Evolutionary conservation across 179 eudicot genomes (phyloP), one percentile per base, ranked within the genome.

Genomic region (Carnegiea gigantea): DNA sequence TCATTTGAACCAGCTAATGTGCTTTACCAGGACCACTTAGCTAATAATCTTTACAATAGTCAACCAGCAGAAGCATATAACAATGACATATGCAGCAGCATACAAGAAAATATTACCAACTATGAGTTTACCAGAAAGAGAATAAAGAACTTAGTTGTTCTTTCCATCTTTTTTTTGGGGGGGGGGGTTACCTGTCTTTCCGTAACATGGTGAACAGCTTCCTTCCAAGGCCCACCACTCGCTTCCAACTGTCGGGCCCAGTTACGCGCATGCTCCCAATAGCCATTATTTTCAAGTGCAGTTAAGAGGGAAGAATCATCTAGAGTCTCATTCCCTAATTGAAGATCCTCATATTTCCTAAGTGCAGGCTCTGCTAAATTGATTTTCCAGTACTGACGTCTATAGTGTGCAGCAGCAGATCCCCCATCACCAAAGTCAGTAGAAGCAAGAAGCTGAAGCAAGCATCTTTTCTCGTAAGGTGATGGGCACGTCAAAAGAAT

Each of bases 221-320:
- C 90, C 80, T 91, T 94, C 95, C 97, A 94, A 71, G 91, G 84
- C 75, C 91, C 93, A 74, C 91, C 97, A 88, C 86, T 92, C 65
- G 93, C 93, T 87, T 96, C 98, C 89, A 96, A 85, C 82, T 94
- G 95, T 81, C 86, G 87, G 70, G 99, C 95, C 97, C 98, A 96
- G 81, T 80, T 92, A 76, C 97, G 98, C 33, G 99, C 98, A 70
- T 94, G 96, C 70, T 94, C 99, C 98, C 99, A 96, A 77, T 92
- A 87, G 60, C 98, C 97, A 83, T 92, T 94, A 84, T 88, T 87
- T 88, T 91, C 91, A 78, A 96, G 88, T 4, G 95, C 93, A 28
- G 87, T 78, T 76, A 96, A 76, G 86, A 96, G 99, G 74, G 97
- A 90, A 87, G 87, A 92, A 88, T 96, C 98, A 88, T 96, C 98